Evolutionary conservation across 208 protist species (phyloP).

Genomic region (Strigomonas galati): DNA sequence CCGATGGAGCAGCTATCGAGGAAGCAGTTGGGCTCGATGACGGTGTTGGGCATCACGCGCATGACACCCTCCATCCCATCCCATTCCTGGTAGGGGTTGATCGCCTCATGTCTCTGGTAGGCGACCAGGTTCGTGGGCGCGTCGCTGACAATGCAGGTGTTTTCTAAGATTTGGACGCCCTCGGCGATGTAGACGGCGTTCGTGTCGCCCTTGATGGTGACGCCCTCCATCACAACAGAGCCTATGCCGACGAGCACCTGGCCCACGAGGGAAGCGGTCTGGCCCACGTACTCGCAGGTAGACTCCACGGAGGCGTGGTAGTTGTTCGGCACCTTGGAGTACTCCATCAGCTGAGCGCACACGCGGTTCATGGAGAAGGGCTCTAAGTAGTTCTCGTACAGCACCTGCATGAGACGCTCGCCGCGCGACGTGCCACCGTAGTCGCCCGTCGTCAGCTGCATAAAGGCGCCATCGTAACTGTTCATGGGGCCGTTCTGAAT

Average conservation of each 20-base stretch:
- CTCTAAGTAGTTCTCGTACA: slow-evolving; percentile 89
- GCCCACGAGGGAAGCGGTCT: slow-evolving; percentile 79
- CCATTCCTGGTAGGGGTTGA: slow-evolving; percentile 90
- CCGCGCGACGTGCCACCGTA: slow-evolving; percentile 53
- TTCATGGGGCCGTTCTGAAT: slow-evolving; percentile 65
- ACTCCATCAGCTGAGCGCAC: slow-evolving; percentile 82
- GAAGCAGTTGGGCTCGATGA: slow-evolving; percentile 87
- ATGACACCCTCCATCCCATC: slow-evolving; percentile 81
- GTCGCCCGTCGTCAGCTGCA: slow-evolving; percentile 63
- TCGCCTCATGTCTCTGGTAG: slow-evolving; percentile 77
- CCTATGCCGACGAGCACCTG: slow-evolving; percentile 73
- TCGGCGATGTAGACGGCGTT: slow-evolving; percentile 86
- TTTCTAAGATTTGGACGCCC: slow-evolving; percentile 84
- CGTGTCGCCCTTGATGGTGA: slow-evolving; percentile 81
- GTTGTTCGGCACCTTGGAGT: slow-evolving; percentile 87
- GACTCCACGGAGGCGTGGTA: slow-evolving; percentile 78
- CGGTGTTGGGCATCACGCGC: slow-evolving; percentile 78
- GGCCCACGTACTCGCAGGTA: slow-evolving; percentile 79
- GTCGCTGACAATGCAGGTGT: slow-evolving; percentile 87
- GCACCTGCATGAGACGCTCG: slow-evolving; percentile 79
- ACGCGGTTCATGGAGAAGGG: slow-evolving; percentile 87
- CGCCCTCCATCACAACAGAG: slow-evolving; percentile 83
- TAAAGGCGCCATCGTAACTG: slow-evolving; percentile 60
- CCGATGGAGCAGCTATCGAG: slow-evolving; percentile 87
- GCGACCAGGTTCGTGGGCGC: slow-evolving; percentile 74